phyloP scores from a whole-genome alignment of 805 yeast genomes.

The Monosporozyma solicola region DNA sequence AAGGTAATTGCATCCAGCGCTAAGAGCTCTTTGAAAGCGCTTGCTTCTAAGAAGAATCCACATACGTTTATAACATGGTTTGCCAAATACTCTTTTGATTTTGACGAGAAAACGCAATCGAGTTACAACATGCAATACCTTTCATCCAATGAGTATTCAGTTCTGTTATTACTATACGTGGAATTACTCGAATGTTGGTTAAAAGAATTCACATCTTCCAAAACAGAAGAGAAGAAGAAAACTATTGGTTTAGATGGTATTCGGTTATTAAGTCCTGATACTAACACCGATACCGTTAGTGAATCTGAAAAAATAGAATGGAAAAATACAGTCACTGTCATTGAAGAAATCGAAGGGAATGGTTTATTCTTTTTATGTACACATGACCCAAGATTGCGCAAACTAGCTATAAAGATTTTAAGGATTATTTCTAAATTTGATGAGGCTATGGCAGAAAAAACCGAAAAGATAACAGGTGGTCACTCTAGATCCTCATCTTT shows the following conservation, averaged over 20 bases:
- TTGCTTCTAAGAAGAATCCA: conserved; percentile 65
- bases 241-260: conserved; percentile 28
- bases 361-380: conserved; percentile 88
- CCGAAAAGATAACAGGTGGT: conserved; percentile 18
- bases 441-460: conserved; percentile 57
- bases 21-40: conserved; percentile 48
- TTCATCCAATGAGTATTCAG: conserved; percentile 52
- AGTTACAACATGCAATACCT: conserved; percentile 49
- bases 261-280: conserved; percentile 16
- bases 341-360: conserved; percentile 94
- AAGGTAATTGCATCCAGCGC: conserved; percentile 56
- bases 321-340: conserved; percentile 70
- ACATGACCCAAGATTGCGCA: conserved; percentile 68
- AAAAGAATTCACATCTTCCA: conserved; percentile 42
- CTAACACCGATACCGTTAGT: conserved; percentile 16
- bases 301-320: conserved; percentile 60
- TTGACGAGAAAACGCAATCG: conserved; percentile 58
- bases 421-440: conserved; percentile 82
- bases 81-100: conserved; percentile 71
- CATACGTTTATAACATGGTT: conserved; percentile 61
- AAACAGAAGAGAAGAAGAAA: conserved; percentile 24
- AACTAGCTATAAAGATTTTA: conserved; percentile 65
- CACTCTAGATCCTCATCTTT: conserved; percentile 50
- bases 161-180: conserved; percentile 59
- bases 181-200: conserved; percentile 81